Evolutionary conservation across 495 filamentous ascomycete species (phyloP).

Genomic region (Hypomontagnella submonticulosa): DNA sequence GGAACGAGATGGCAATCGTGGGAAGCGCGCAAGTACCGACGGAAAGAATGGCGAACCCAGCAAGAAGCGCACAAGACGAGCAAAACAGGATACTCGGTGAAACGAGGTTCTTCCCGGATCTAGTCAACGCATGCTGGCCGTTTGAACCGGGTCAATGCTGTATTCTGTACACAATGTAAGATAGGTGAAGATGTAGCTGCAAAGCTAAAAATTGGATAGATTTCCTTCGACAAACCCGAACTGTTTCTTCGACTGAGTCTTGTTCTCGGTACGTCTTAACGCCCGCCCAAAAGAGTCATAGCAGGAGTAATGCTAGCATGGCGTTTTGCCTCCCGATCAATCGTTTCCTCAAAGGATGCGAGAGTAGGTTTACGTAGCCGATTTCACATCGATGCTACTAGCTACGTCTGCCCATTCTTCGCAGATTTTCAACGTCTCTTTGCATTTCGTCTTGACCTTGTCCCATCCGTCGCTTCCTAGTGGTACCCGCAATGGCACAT

Average conservation of each 20-base stretch:
- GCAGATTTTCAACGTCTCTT: too few species aligned
- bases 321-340: background rate
- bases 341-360: background rate
- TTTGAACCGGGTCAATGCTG: background rate
- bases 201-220: slow-evolving; percentile 1
- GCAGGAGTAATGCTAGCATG: background rate
- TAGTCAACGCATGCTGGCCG: background rate
- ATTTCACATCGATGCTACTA: slow-evolving; percentile 9
- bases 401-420: background rate
- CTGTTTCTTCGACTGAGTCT: background rate
- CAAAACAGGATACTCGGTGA: background rate
- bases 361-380: background rate
- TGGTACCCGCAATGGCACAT: too few species aligned
- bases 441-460: too few species aligned
- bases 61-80: slow-evolving; percentile 17
- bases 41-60: background rate
- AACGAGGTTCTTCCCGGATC: background rate
- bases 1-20: slow-evolving; percentile 5
- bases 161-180: background rate
- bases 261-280: background rate
- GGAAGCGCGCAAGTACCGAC: slow-evolving; percentile 7
- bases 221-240: background rate
- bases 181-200: slow-evolving; percentile 1
- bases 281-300: background rate
- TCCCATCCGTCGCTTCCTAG: too few species aligned